Percentiles rank a stretch among this genome's conserved stretches.
phyloP scores from a whole-genome alignment of 352 stramenopile species.

The Globisporangium barbulae region DNA sequence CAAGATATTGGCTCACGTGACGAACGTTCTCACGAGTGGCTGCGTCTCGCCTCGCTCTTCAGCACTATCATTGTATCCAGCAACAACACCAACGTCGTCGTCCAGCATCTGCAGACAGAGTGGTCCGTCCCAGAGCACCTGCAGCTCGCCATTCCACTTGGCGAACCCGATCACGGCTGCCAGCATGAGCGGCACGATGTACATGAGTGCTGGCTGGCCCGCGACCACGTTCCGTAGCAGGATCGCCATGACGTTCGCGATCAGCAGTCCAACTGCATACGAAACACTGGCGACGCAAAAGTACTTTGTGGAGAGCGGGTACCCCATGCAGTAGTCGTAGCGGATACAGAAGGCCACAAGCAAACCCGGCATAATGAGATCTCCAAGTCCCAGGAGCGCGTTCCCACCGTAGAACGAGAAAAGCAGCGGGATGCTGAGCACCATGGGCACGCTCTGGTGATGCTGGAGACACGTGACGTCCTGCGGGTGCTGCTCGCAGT shows the following conservation, averaged over 20 bases:
- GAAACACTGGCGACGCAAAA: conserved; percentile 60
- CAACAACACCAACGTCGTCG: neutral
- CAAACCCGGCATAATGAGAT: conserved; percentile 96
- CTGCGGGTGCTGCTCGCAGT: conserved; percentile 56
- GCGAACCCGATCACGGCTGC: conserved; percentile 55
- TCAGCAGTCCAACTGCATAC: conserved; percentile 90
- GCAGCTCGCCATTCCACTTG: conserved; percentile 48
- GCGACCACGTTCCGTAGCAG: conserved; percentile 82
- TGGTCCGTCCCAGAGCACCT: conserved; percentile 74
- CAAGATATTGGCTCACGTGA: neutral
- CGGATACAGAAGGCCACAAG: conserved; percentile 91
- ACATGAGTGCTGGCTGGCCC: conserved; percentile 94
- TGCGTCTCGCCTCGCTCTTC: conserved; percentile 9
- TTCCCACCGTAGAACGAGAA: conserved; percentile 83
- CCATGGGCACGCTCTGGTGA: conserved; percentile 91
- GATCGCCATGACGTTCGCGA: conserved; percentile 92
- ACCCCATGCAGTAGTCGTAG: conserved; percentile 85
- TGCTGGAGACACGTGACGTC: conserved; percentile 46
- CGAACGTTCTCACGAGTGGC: conserved; percentile 6
- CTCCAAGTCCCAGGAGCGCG: conserved; percentile 92
- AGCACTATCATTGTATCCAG: neutral
- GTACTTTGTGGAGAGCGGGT: conserved; percentile 61
- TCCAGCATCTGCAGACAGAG: conserved; percentile 32
- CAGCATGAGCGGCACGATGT: conserved; percentile 91
- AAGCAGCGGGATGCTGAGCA: conserved; percentile 71